Conservation (phyloP, 768 basidiomycete genomes). For the Thelephora ganbajun region DNA sequence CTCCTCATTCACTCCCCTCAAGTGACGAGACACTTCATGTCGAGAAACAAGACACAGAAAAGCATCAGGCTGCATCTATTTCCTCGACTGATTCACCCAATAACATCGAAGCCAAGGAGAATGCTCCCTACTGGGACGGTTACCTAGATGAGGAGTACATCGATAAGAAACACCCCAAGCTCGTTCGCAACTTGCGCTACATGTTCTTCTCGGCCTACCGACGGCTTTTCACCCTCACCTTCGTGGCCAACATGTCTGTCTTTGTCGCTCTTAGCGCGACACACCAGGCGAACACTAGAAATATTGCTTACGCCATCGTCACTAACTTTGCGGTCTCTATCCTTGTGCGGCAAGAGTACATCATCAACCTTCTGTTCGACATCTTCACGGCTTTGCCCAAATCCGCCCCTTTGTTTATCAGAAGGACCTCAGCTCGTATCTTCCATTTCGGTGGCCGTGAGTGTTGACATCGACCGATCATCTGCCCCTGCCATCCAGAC, state of each 20-base stretch:
- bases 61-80: too few species aligned
- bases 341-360: slow-evolving; percentile 38
- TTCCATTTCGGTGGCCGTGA: slow-evolving; percentile 39
- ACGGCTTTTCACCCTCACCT: slow-evolving; percentile 38
- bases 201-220: slow-evolving; percentile 43
- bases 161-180: slow-evolving; percentile 32
- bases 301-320: slow-evolving; percentile 24
- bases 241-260: slow-evolving; percentile 33
- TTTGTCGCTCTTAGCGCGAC: slow-evolving; percentile 21
- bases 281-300: slow-evolving; percentile 15
- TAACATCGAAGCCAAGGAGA: slow-evolving; percentile 11
- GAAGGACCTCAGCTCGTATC: too few species aligned
- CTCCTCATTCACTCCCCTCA: too few species aligned
- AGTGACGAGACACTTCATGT: too few species aligned
- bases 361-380: slow-evolving; percentile 44
- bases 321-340: slow-evolving; percentile 32
- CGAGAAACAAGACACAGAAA: too few species aligned
- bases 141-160: slow-evolving; percentile 37
- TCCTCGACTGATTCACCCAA: slow-evolving; percentile 7
- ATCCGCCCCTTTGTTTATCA: too few species aligned
- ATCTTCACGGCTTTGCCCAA: slow-evolving; percentile 35
- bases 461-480: slow-evolving; percentile 7
- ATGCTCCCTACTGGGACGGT: slow-evolving; percentile 28
- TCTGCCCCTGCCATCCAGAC: not conserved
- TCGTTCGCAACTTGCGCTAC: too few species aligned